phyloP scores from a whole-genome alignment of 2,329 filamentous ascomycete species.

The Trichoderma sp. region DNA sequence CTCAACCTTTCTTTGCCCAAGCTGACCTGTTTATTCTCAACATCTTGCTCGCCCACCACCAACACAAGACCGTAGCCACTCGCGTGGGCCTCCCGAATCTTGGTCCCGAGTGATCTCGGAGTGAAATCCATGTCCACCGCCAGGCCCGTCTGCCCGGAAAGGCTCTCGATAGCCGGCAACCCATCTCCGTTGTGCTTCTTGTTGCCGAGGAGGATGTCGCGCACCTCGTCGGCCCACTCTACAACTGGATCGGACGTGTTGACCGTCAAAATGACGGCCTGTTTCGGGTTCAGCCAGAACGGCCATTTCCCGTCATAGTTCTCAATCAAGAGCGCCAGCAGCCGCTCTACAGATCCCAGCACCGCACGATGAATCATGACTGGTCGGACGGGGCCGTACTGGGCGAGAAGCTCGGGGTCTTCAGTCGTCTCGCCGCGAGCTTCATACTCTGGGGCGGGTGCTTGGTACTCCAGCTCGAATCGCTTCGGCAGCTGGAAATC shows the following conservation, averaged over 20 bases:
- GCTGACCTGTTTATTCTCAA: slow-evolving; percentile 58
- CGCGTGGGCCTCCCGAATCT: slow-evolving; percentile 69
- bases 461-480: slow-evolving; percentile 74
- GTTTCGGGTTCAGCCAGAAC: slow-evolving; percentile 84
- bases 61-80: slow-evolving; percentile 75
- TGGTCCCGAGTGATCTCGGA: slow-evolving; percentile 63
- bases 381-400: slow-evolving; percentile 63
- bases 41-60: slow-evolving; percentile 68
- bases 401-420: slow-evolving; percentile 49
- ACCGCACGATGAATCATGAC: slow-evolving; percentile 86
- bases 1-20: slow-evolving; percentile 45
- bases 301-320: slow-evolving; percentile 79
- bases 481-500: slow-evolving; percentile 87
- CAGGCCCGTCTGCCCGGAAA: slow-evolving; percentile 60
- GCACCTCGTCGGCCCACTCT: slow-evolving; percentile 49
- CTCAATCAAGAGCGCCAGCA: slow-evolving; percentile 84
- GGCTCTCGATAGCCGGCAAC: slow-evolving; percentile 43
- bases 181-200: slow-evolving; percentile 33
- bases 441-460: slow-evolving; percentile 65
- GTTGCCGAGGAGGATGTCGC: slow-evolving; percentile 54
- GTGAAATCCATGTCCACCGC: slow-evolving; percentile 71
- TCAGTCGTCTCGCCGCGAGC: slow-evolving; percentile 52
- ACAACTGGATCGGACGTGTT: slow-evolving; percentile 61
- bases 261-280: slow-evolving; percentile 72
- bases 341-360: slow-evolving; percentile 78